phyloP scores from a whole-genome alignment of 352 stramenopile genomes.

The Phytophthora hybrid region DNA sequence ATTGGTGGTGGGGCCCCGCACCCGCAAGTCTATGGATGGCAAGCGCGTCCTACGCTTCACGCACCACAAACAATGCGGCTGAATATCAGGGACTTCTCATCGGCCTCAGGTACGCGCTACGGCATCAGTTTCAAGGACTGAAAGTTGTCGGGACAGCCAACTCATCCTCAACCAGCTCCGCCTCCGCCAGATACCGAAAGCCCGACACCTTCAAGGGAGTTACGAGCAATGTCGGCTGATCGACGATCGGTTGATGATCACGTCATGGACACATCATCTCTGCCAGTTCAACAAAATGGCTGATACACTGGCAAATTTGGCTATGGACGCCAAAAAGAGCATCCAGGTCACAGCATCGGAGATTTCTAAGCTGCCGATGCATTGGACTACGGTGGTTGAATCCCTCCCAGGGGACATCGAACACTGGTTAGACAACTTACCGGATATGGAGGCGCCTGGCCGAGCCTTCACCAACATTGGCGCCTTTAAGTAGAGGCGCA shows the following conservation, averaged over 20 bases:
- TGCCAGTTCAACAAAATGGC: background rate
- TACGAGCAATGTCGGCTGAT: background rate
- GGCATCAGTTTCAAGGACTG: background rate
- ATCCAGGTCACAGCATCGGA: too few relatives aligned
- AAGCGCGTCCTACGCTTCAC: background rate
- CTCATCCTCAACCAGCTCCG: background rate
- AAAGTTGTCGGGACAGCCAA: background rate
- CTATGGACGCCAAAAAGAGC: background rate
- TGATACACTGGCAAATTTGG: background rate
- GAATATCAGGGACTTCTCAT: background rate
- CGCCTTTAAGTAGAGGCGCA: too few relatives aligned
- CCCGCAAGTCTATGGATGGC: background rate
- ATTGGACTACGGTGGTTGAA: too few relatives aligned
- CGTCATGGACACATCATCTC: background rate
- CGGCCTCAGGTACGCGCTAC: background rate
- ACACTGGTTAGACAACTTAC: too few relatives aligned
- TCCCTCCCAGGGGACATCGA: too few relatives aligned
- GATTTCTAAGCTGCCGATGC: too few relatives aligned
- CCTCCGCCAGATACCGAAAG: background rate
- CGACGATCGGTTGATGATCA: background rate
- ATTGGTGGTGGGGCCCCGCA: background rate
- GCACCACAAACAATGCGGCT: background rate
- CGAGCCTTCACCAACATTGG: too few relatives aligned
- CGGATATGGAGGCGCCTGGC: too few relatives aligned
- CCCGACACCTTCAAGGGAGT: background rate